Evolutionary conservation across 2,329 filamentous ascomycete species (phyloP), one percentile per base, ranked within the genome.

Genomic region (Magnaporthiopsis incrustans): DNA sequence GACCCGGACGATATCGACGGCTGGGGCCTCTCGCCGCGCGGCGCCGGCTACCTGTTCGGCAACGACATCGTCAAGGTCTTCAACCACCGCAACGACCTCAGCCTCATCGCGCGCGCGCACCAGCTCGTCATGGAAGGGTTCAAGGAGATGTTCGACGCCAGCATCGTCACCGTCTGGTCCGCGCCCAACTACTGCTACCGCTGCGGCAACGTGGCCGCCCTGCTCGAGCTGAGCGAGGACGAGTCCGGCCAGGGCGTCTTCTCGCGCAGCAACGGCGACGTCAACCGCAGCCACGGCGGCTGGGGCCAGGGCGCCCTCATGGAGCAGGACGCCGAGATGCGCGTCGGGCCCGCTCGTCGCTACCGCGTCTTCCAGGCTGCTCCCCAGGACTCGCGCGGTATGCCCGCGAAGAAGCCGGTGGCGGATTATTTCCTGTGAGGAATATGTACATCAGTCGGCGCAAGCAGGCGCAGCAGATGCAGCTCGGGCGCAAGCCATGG

Each of bases 51-150:
- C 79, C 82, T 98, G 15, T 99, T 99, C 69, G 95, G 95, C 62
- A 89, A 91, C 4, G 93, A 97, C 73, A 98, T 98, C 65, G 94
- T 98, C 71, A 96, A 95, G 71, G 87, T 88, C 68, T 99, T 99
- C 80, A 99, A 98, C 77, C 89, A 97, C 76, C 86, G 88, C 65
- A 99, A 99, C 75, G 91, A 97, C 72, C 83, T 99, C 33, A 92
- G 89, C 27, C 83, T 99, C 63, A 95, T 99, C 68, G 95, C 94
- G 25, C 87, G 95, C 64, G 95, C 95, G 1, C 95, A 99, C 74
- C 95, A 99, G 76, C 86, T 99, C 27, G 95, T 99, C 68, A 99
- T 98, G 95, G 95, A 99, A 75, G 95, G 95, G 0, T 99, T 97
- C 77, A 98, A 98, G 78, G 95, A 98, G 75, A 98, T 98, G 93